Evolutionary conservation across 2,329 filamentous ascomycete genomes (phyloP).

Genomic region (Periconia sp.): DNA sequence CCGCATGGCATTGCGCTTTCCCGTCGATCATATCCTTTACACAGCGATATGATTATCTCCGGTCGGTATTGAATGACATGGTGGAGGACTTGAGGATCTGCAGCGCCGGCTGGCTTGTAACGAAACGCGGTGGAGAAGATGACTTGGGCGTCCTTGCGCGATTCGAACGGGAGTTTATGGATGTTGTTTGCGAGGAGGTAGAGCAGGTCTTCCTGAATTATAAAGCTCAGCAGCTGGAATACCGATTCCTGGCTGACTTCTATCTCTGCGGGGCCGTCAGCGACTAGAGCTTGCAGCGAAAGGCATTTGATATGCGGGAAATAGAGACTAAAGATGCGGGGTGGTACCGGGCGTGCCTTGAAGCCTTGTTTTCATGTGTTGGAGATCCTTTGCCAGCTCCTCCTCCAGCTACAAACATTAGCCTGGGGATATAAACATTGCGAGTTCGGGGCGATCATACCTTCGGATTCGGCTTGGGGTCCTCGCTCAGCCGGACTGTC

Average conservation of each 20-base stretch:
- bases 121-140: constrained; percentile 96
- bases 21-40: constrained; percentile 85
- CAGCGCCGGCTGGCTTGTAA: constrained; percentile 75
- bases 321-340: constrained; percentile 7
- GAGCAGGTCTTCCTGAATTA: constrained; percentile 89
- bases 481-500: constrained; percentile 60
- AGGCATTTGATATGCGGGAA: constrained; percentile 5
- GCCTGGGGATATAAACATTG: constrained; percentile 10
- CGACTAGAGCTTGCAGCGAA: not conserved
- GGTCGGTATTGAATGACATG: constrained; percentile 87
- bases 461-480: constrained; percentile 65
- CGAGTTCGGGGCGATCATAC: constrained; percentile 44
- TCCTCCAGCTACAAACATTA: constrained; percentile 70
- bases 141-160: constrained; percentile 92
- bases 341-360: constrained; percentile 86
- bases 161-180: constrained; percentile 89
- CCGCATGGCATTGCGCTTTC: constrained; percentile 93
- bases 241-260: constrained; percentile 89
- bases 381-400: constrained; percentile 83
- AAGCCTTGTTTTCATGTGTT: constrained; percentile 89
- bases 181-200: constrained; percentile 83
- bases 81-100: constrained; percentile 82
- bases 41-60: constrained; percentile 86
- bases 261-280: constrained; percentile 66
- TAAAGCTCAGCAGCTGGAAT: constrained; percentile 80